Evolutionary conservation across 2,329 filamentous ascomycete genomes (phyloP).

Genomic region (Dothideomycetidae sp.): DNA sequence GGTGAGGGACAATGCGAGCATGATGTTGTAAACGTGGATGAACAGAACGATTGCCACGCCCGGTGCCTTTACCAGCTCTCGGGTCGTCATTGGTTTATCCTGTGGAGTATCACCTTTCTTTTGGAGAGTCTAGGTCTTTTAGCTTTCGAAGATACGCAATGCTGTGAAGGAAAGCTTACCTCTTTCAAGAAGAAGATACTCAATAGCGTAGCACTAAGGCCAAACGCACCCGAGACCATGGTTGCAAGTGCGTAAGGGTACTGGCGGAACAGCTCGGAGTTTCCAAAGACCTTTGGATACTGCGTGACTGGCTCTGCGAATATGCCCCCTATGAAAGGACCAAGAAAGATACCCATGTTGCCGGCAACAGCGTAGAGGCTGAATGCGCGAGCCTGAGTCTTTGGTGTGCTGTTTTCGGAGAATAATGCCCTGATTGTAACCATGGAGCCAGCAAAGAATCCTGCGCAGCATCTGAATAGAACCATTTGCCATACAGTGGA

Average conservation of each 20-base stretch:
- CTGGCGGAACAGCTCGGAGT: slow-evolving; percentile 42
- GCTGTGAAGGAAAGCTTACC: slow-evolving; percentile 13
- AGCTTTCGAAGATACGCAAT: no score
- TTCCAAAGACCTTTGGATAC: slow-evolving; percentile 45
- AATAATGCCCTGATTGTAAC: slow-evolving; percentile 68
- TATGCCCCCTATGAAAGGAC: slow-evolving; percentile 40
- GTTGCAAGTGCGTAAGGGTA: slow-evolving; percentile 55
- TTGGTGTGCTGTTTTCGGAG: slow-evolving; percentile 53
- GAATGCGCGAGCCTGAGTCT: slow-evolving; percentile 59
- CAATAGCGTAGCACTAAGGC: slow-evolving; percentile 38
- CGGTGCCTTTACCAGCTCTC: slow-evolving; percentile 45
- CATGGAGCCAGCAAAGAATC: slow-evolving; percentile 58
- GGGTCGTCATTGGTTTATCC: slow-evolving; percentile 29
- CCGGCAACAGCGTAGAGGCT: slow-evolving; percentile 61
- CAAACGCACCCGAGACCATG: slow-evolving; percentile 42
- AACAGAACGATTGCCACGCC: slow-evolving; percentile 53
- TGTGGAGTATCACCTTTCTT: slow-evolving; percentile 15
- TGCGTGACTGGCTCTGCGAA: slow-evolving; percentile 53
- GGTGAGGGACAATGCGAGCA: slow-evolving; percentile 59
- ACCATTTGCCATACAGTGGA: slow-evolving; percentile 60
- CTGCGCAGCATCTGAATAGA: slow-evolving; percentile 53
- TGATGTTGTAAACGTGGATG: slow-evolving; percentile 50
- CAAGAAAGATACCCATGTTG: slow-evolving; percentile 1
- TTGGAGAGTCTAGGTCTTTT: no score
- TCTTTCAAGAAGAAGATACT: slow-evolving; percentile 48